A percentile compares a stretch with the other conserved stretches of the same genome.
phyloP scores from a whole-genome alignment of 2,329 filamentous ascomycete species.

The Alternaria triticimaculans region DNA sequence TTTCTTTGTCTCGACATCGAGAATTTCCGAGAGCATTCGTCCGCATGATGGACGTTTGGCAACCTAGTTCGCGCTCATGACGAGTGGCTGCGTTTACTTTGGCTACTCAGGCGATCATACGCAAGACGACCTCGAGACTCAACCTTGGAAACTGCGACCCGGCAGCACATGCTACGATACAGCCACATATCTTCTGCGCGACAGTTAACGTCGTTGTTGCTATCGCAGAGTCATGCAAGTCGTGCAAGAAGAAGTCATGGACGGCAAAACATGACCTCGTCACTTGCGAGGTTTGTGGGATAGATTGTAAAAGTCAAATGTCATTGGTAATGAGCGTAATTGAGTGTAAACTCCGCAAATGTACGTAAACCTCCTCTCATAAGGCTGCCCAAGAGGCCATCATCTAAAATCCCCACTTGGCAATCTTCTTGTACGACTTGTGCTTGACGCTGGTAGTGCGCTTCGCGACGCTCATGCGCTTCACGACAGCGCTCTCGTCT shows the following conservation, averaged over 20 bases:
- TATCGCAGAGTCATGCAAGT: background rate
- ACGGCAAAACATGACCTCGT: background rate
- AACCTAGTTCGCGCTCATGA: background rate
- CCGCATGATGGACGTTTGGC: background rate
- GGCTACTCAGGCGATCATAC: background rate
- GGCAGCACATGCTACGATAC: background rate
- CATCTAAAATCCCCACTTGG: background rate
- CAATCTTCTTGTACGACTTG: background rate
- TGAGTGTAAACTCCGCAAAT: background rate
- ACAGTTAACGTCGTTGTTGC: background rate
- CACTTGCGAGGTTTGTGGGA: background rate
- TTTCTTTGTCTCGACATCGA: background rate
- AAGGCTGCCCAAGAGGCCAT: background rate
- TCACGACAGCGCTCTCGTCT: background rate
- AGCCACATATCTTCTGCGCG: background rate
- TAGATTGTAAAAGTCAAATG: background rate
- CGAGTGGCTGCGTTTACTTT: background rate
- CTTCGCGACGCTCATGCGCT: background rate
- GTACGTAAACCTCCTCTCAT: background rate
- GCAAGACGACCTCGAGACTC: background rate
- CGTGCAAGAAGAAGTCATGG: background rate
- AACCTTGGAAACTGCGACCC: background rate
- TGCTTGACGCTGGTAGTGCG: background rate
- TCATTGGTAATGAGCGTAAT: background rate
- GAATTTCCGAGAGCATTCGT: background rate